Evolutionary conservation across 2,329 filamentous ascomycete genomes (phyloP).

Genomic region (Chalara sp.): DNA sequence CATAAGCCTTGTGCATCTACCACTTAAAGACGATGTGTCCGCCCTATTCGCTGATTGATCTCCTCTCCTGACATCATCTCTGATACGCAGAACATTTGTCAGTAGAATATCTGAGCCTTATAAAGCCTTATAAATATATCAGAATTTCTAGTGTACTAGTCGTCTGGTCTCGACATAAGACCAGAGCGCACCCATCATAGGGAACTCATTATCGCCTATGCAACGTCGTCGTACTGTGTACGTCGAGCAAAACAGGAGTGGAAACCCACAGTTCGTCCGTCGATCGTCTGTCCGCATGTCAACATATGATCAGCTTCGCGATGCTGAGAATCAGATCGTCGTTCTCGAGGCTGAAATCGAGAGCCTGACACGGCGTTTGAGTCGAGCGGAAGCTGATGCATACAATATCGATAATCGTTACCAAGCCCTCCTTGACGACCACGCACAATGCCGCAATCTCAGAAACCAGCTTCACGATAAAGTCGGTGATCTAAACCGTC

Average conservation of each 20-base stretch:
- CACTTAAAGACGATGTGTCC: too few species aligned
- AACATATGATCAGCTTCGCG: constrained; percentile 11
- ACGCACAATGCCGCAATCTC: constrained; percentile 13
- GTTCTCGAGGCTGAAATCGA: constrained; percentile 3
- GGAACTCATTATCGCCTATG: constrained; percentile 4
- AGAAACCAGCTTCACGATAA: constrained; percentile 10
- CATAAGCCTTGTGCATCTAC: too few species aligned
- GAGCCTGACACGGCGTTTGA: too few species aligned
- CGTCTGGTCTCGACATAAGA: constrained; percentile 4
- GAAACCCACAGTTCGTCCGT: constrained; percentile 14
- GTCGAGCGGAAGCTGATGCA: constrained; percentile 3
- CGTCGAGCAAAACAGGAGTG: constrained; percentile 14
- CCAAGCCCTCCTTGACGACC: constrained; percentile 7
- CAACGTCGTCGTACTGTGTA: constrained; percentile 1
- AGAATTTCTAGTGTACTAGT: neutral
- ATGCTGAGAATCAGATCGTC: constrained; percentile 12
- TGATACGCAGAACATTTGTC: too few species aligned
- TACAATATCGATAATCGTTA: neutral
- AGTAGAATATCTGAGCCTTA: too few species aligned
- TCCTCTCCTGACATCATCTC: too few species aligned
- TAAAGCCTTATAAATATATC: too few species aligned
- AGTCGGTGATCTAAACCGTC: constrained; percentile 5
- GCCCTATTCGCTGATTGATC: too few species aligned
- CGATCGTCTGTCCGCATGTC: neutral
- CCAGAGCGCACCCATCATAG: constrained; percentile 11